A percentile compares a stretch with the other conserved stretches of the same genome.
phyloP scores from a whole-genome alignment of 495 filamentous ascomycete genomes.

The Penicillium soppii region DNA sequence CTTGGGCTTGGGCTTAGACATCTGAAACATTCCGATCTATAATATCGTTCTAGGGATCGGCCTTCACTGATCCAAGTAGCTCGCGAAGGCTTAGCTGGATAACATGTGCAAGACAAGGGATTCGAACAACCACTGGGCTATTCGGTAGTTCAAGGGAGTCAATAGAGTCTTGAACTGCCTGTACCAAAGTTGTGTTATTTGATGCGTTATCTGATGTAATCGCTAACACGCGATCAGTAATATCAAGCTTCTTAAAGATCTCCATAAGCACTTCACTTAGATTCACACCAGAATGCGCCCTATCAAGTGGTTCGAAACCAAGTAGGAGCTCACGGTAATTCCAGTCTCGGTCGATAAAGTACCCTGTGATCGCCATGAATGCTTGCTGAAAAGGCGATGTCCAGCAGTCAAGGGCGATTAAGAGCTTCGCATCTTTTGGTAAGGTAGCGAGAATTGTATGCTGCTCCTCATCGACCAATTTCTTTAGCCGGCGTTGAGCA shows the following conservation, averaged over 20 bases:
- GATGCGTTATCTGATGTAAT: conserved; percentile 22
- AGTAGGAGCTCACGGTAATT: conserved; percentile 20
- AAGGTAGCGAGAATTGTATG: too few species aligned
- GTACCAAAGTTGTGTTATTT: conserved; percentile 19
- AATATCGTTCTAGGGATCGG: conserved; percentile 7
- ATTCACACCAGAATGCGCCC: conserved; percentile 6
- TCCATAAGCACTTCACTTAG: conserved; percentile 12
- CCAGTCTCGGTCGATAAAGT: conserved; percentile 19
- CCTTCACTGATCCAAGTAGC: conserved; percentile 15
- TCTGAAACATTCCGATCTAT: too few species aligned
- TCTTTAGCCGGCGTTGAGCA: too few species aligned
- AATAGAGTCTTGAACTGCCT: conserved; percentile 6
- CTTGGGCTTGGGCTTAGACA: conserved; percentile 5
- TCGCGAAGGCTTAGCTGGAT: conserved; percentile 19
- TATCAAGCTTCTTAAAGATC: conserved; percentile 8
- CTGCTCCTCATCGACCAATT: too few species aligned
- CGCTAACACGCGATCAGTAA: conserved; percentile 9
- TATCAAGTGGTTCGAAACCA: conserved; percentile 18
- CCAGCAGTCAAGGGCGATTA: too few species aligned
- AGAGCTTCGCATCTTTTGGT: too few species aligned
- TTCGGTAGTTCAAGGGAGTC: neutral
- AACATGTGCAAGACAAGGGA: conserved; percentile 16
- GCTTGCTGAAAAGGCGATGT: conserved; percentile 9
- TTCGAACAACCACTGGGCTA: neutral
- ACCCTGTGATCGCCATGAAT: conserved; percentile 24